These are phyloP conservation scores for Dryas drummondii DNA, from an alignment of 306 rosid species.

Conservation along the genomic window DNA sequence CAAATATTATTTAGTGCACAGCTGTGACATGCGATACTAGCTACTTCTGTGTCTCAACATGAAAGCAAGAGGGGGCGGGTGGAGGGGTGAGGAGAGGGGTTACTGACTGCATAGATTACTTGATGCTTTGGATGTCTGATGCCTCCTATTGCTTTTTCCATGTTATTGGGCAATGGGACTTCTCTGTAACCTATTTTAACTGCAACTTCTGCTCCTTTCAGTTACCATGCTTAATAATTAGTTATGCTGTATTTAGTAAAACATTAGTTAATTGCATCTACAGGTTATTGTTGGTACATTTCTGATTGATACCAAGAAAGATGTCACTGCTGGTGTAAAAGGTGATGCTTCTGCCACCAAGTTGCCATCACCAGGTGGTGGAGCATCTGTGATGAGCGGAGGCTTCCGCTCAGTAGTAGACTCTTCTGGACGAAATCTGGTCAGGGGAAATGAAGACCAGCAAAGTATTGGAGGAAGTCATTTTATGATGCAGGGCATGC, in stretches of 20 bases:
- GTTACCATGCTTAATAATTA: background rate
- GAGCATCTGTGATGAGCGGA: conserved; percentile 48
- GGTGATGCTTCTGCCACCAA: conserved; percentile 64
- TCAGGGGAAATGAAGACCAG: conserved; percentile 66
- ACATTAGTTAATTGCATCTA: conserved; percentile 13
- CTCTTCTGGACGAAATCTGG: conserved; percentile 53
- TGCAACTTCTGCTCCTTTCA: background rate
- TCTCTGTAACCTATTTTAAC: background rate
- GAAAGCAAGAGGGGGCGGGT: background rate
- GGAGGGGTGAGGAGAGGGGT: background rate
- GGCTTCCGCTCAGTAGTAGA: conserved; percentile 63
- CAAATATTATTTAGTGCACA: conserved; percentile 2
- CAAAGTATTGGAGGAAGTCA: conserved; percentile 69
- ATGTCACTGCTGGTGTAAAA: conserved; percentile 48
- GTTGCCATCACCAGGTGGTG: conserved; percentile 65
- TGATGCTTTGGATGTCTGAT: conserved; percentile 12
- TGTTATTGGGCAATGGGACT: conserved; percentile 1
- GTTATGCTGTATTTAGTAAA: background rate
- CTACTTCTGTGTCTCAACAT: conserved; percentile 2
- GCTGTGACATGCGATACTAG: conserved; percentile 9
- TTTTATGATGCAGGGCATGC: conserved; percentile 78
- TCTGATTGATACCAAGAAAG: conserved; percentile 66
- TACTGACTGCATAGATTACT: background rate
- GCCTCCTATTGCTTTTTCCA: background rate
- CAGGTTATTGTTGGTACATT: conserved; percentile 94